Base-by-base conservation (phyloP, 169 alveolate genomes). In the Cryptosporidium muris region DNA sequence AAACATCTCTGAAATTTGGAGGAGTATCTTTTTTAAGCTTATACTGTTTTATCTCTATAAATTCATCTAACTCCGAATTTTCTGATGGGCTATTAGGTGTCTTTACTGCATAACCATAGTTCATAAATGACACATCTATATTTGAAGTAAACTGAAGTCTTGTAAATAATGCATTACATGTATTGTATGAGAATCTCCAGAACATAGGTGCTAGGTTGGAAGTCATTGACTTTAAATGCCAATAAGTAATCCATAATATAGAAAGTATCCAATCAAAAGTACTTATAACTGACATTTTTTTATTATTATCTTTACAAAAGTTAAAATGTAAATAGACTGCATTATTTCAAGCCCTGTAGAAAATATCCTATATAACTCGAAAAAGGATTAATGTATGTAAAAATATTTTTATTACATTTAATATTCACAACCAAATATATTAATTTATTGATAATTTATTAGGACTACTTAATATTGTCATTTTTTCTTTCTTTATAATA, bases 101-200 rank as follows among this genome's bases (percentile, higher is more conserved):
- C 47, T 49, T 74, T 14, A 53, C 60, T 40, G 85, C 85, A 58
- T 74, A 74, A 6, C 85, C 85, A 54, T 74, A 74, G 47, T 74
- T 74, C 85, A 74, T 74, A 58, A 74, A 74, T 16, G 85, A 74
- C 11, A 74, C 85, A 43, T 74, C 85, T 43, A 74, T 74, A 12
- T 74, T 74, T 1, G 52, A 43, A 49, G 85, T 74, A 40, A 58
- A 62, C 4, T 74, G 85, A 8, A 74, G 48, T 42, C 64, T 74
- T 42, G 85, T 74, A 60, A 74, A 74, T 48, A 74, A 36, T 3
- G 66, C 43, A 51, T 74, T 74, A 51, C 85, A 74, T 6, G 85
- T 45, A 62, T 74, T 74, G 52, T 74, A 74, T 42, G 74, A 74
- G 34, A 74, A 74, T 11, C 74, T 74, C 85, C 85, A 74, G 48